phyloP scores from a whole-genome alignment of 106 monocot genomes.

The Apostasia shenzhenica region DNA sequence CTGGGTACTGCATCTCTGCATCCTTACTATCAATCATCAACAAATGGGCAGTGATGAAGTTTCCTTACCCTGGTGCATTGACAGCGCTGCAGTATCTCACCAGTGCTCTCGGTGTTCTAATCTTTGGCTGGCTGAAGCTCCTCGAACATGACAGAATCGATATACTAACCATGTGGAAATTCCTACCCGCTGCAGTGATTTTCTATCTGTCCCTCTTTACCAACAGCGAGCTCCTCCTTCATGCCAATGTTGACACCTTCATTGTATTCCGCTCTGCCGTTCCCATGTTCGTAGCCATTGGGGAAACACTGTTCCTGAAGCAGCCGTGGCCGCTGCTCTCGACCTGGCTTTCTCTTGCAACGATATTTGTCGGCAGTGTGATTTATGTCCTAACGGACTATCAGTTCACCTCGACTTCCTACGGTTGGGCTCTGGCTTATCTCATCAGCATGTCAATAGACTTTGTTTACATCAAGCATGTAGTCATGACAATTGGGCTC shows the following conservation, averaged over 20 bases:
- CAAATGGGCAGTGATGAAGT: constrained; percentile 63
- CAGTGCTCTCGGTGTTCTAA: constrained; percentile 33
- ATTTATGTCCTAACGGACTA: constrained; percentile 37
- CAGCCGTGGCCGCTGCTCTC: constrained; percentile 49
- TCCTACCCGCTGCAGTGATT: constrained; percentile 41
- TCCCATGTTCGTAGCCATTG: constrained; percentile 53
- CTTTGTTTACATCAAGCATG: constrained; percentile 73
- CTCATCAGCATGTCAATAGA: constrained; percentile 63
- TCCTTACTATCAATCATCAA: constrained; percentile 52
- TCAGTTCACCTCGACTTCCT: constrained; percentile 27
- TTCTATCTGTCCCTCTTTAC: constrained; percentile 63
- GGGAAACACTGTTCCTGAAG: constrained; percentile 42
- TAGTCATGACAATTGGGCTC: constrained; percentile 61
- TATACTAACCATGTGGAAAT: constrained; percentile 33
- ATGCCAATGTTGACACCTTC: constrained; percentile 29
- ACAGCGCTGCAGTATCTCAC: constrained; percentile 47
- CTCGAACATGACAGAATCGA: constrained; percentile 30
- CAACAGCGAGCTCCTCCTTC: constrained; percentile 53
- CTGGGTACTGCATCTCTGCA: constrained; percentile 48
- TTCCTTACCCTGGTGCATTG: constrained; percentile 51
- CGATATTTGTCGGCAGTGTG: constrained; percentile 48
- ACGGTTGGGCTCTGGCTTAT: constrained; percentile 54
- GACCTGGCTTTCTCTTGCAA: constrained; percentile 45
- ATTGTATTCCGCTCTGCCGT: constrained; percentile 44
- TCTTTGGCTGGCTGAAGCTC: constrained; percentile 30